Evolutionary conservation across 331 rosid genomes (phyloP).

Genomic region (Quercus tomentella): DNA sequence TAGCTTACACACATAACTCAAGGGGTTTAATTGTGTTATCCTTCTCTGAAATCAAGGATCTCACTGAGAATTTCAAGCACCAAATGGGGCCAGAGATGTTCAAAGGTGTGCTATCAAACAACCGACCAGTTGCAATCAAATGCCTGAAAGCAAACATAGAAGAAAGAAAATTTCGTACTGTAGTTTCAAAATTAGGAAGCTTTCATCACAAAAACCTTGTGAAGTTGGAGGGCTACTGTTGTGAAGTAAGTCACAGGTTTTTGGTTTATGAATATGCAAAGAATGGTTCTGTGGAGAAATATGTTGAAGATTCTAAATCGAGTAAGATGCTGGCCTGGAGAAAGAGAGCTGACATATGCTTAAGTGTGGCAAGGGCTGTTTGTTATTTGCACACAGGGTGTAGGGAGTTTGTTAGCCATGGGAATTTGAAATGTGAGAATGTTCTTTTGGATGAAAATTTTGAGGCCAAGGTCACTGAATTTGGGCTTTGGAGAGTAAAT

Average conservation of each 20-base stretch:
- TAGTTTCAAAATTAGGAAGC: constrained; percentile 54
- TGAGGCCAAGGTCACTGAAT: constrained; percentile 59
- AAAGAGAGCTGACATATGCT: constrained; percentile 67
- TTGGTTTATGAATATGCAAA: constrained; percentile 56
- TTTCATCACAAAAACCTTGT: constrained; percentile 71
- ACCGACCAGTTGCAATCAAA: constrained; percentile 45
- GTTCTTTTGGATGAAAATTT: constrained; percentile 58
- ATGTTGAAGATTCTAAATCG: constrained; percentile 37
- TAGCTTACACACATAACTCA: constrained; percentile 40
- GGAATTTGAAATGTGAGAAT: constrained; percentile 60
- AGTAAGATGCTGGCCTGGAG: constrained; percentile 71
- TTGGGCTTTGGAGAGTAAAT: constrained; percentile 43
- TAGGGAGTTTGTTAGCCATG: constrained; percentile 72
- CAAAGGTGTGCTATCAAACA: constrained; percentile 51
- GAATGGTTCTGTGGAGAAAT: constrained; percentile 52
- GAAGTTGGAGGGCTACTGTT: constrained; percentile 85
- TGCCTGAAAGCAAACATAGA: constrained; percentile 48
- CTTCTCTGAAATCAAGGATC: constrained; percentile 57
- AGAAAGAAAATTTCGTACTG: constrained; percentile 64
- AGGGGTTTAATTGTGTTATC: constrained; percentile 52
- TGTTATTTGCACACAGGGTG: constrained; percentile 73
- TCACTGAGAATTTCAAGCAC: constrained; percentile 52
- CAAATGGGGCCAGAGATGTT: constrained; percentile 57
- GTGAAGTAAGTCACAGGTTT: constrained; percentile 52
- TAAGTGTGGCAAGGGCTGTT: constrained; percentile 65